These are phyloP conservation scores for Actinomortierella wolfii DNA, from an alignment of 371 early-diverging fungal species.

Conservation along the genomic window DNA sequence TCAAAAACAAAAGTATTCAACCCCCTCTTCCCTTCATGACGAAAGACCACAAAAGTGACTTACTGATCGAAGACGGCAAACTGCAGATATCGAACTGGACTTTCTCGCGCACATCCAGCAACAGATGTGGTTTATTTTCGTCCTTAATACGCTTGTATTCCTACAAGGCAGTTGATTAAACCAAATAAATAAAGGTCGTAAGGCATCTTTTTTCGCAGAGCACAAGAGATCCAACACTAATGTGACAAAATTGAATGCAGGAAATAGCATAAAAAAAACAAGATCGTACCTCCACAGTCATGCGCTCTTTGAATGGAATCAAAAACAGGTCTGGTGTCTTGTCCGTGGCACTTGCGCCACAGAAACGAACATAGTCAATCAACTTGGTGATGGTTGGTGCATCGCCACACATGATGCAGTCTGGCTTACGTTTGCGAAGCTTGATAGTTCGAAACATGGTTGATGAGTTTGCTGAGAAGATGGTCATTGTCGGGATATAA, in stretches of 20 bases:
- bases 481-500: slow-evolving; percentile 70
- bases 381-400: slow-evolving; percentile 76
- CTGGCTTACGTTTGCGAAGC: slow-evolving; percentile 67
- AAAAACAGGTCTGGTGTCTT: slow-evolving; percentile 53
- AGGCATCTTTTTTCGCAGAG: too few relatives aligned
- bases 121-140: slow-evolving; percentile 58
- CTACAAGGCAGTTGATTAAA: slow-evolving; percentile 41
- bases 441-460: slow-evolving; percentile 85
- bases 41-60: too few relatives aligned
- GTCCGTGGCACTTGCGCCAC: slow-evolving; percentile 81
- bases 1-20: too few relatives aligned
- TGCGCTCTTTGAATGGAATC: slow-evolving; percentile 26
- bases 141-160: slow-evolving; percentile 49
- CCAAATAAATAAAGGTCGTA: too few relatives aligned
- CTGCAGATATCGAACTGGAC: slow-evolving; percentile 85
- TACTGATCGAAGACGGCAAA: slow-evolving; percentile 61
- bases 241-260: not conserved
- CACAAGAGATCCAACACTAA: too few relatives aligned
- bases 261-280: not conserved
- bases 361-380: slow-evolving; percentile 91
- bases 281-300: slow-evolving; percentile 27
- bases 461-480: slow-evolving; percentile 74
- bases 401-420: slow-evolving; percentile 89
- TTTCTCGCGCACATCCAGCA: slow-evolving; percentile 88
- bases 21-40: too few relatives aligned